Evolutionary conservation across 1,284 basidiomycete species (phyloP), one percentile per base, ranked within the genome.

Genomic region (Pholiota adiposa): DNA sequence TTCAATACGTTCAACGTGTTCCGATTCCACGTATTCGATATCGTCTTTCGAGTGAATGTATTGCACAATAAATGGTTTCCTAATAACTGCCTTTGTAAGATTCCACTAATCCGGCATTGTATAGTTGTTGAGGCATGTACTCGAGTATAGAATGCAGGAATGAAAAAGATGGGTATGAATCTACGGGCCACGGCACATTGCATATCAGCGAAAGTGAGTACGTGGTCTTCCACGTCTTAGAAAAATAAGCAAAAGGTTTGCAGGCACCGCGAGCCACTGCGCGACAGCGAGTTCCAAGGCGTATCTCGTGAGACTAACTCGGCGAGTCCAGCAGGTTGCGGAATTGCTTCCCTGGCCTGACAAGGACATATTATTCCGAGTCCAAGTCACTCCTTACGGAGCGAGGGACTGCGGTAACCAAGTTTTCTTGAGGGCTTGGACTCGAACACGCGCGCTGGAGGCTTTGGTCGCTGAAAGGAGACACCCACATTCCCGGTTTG

Each of bases 401-500:
- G 74, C 78, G 84, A 80, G 77, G 80, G 73, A 78, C 79, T 83
- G 81, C 83, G 86, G 83, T 81, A 74, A 89, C 90, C 88, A 92
- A 92, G 87, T 92, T 92, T 90, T 92, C 90, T 85, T 88, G 89
- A 92, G 90, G 89, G 88, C 87, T 85, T 85, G 82, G 88, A 82
- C 87, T 92, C 88, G 90, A 91, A 91, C 87, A 86, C 89, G 89
- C 89, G 90, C 90, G 85, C 89, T 82, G 73, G 77, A 77, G 81
- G 74, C 74, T 74, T 72, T 65, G 65, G 49, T 83, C 89, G 85
- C 83, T 90, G 87, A 77, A 65, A 75, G 66, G 69, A 81, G 85
- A 87, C 84, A 76, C 83, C 84, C 85, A 79, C 88, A 92, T 91
- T 88, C 90, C 89, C 85, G 79, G 77, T 69, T 86, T 80, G 77